These are phyloP conservation scores for Globisporangium uncinulatum DNA, from an alignment of 352 stramenopile species.

Conservation along the genomic window DNA sequence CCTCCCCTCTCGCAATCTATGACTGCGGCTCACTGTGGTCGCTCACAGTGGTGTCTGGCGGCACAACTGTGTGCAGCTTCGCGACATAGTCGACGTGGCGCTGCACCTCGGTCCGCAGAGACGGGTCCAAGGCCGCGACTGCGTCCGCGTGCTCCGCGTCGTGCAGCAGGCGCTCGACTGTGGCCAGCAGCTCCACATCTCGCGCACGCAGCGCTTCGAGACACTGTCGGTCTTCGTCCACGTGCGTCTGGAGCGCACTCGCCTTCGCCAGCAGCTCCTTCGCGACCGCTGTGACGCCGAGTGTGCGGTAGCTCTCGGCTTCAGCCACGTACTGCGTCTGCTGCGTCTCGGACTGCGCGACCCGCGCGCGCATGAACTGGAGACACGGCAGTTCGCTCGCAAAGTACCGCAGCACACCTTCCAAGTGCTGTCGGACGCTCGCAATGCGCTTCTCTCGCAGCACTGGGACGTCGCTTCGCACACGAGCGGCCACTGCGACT, in stretches of 20 bases:
- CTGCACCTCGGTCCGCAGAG: conserved; percentile 43
- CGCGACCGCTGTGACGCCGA: conserved; percentile 46
- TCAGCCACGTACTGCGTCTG: conserved; percentile 34
- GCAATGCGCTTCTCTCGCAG: conserved; percentile 39
- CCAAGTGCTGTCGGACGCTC: conserved; percentile 52
- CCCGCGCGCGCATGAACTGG: conserved; percentile 72
- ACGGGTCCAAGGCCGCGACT: conserved; percentile 27
- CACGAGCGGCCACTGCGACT: conserved; percentile 30
- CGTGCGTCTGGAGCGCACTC: conserved; percentile 23
- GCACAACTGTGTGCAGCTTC: conserved; percentile 34
- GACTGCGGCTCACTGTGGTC: neutral
- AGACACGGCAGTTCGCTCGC: conserved; percentile 69
- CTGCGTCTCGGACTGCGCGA: conserved; percentile 37
- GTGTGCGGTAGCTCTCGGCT: conserved; percentile 38
- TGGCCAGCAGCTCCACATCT: conserved; percentile 42
- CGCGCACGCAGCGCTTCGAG: conserved; percentile 38
- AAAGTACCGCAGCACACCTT: conserved; percentile 68
- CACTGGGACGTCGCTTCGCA: conserved; percentile 33
- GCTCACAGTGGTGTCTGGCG: conserved; percentile 4
- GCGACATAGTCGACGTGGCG: conserved; percentile 62
- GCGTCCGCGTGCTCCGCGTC: conserved; percentile 18
- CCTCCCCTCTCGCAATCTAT: neutral
- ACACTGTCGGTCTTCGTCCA: conserved; percentile 46
- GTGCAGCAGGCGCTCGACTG: conserved; percentile 18
- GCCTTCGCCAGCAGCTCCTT: conserved; percentile 50